phyloP scores from a whole-genome alignment of 108 stramenopile genomes.

The Epipyxis sp. region DNA sequence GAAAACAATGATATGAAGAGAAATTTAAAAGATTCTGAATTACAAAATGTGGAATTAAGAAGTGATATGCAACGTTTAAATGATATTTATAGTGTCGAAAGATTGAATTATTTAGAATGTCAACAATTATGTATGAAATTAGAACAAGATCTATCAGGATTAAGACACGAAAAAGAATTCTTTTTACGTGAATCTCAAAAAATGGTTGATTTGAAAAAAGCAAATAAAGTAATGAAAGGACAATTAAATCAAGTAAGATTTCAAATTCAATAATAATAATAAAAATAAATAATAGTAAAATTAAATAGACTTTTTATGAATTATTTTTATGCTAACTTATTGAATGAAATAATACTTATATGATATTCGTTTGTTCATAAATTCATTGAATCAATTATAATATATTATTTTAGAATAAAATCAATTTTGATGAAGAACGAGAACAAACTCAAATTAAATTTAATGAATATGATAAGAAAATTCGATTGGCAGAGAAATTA shows the following conservation, averaged over 20 bases:
- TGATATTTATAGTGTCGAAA: conserved; percentile 7
- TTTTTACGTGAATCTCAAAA: not conserved
- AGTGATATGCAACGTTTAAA: conserved; percentile 20
- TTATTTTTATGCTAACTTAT: too few species aligned
- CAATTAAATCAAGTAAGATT: not conserved
- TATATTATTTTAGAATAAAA: too few species aligned
- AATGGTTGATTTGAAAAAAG: conserved; percentile 4
- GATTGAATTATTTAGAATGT: not conserved
- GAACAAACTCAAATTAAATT: not conserved
- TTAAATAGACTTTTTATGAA: too few species aligned
- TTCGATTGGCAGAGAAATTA: too few species aligned
- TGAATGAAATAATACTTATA: too few species aligned
- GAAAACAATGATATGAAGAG: not conserved
- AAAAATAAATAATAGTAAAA: too few species aligned
- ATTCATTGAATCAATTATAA: too few species aligned
- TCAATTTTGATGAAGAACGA: not conserved
- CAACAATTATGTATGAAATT: not conserved
- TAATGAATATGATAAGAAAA: not conserved
- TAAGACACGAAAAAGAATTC: not conserved
- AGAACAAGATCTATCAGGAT: conserved; percentile 3
- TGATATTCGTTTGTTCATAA: too few species aligned
- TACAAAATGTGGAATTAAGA: not conserved
- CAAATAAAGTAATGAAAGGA: not conserved
- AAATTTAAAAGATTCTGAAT: not conserved
- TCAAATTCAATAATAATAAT: too few species aligned